Evolutionary conservation across 148 eudicot genomes (phyloP).

Genomic region (Salicornia ramosissima): DNA sequence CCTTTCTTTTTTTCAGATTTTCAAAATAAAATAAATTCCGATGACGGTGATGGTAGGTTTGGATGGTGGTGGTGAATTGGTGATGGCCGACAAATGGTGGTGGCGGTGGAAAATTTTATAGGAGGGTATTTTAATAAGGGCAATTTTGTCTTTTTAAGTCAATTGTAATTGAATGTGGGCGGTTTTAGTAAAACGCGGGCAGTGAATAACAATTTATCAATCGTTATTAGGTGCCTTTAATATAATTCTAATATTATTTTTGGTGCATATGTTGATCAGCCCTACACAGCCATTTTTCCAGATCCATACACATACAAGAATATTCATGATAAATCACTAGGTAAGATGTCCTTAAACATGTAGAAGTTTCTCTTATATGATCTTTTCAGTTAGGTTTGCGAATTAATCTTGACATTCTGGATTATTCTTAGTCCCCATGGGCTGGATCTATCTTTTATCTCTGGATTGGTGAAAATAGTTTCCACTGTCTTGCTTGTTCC

Average conservation of each 20-base stretch:
- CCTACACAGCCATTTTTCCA: slow-evolving; percentile 72
- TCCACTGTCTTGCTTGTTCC: neutral
- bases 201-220: neutral
- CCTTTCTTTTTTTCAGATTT: too few relatives aligned
- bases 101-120: too few relatives aligned
- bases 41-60: too few relatives aligned
- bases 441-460: neutral
- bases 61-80: too few relatives aligned
- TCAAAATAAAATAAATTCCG: too few relatives aligned
- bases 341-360: slow-evolving; percentile 32
- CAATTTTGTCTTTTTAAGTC: too few relatives aligned
- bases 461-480: neutral
- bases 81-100: too few relatives aligned
- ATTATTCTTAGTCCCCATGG: neutral
- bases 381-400: neutral
- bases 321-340: slow-evolving; percentile 48
- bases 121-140: too few relatives aligned
- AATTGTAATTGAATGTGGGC: too few relatives aligned
- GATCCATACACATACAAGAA: slow-evolving; percentile 39
- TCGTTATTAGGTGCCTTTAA: slow-evolving; percentile 3
- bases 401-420: neutral
- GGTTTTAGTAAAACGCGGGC: too few relatives aligned
- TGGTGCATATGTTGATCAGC: slow-evolving; percentile 34
- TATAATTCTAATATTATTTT: slow-evolving; percentile 3
- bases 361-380: neutral